Percentiles rank a stretch among this genome's conserved stretches.
phyloP scores from a whole-genome alignment of 164 flowering plant species.

The grape (Vitis vinifera) region DNA sequence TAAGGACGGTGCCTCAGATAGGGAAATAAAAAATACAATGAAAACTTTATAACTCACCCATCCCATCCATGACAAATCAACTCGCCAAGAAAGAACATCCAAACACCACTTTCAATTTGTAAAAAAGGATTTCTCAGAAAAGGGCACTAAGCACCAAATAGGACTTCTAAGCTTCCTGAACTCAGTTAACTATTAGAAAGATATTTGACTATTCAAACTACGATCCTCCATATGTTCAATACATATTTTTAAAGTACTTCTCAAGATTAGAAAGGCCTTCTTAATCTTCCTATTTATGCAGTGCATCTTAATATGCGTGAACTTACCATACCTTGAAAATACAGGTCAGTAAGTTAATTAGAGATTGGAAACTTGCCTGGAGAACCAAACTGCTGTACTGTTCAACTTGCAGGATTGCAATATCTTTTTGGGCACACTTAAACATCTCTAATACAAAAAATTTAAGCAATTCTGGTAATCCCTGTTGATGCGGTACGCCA shows the following conservation, averaged over 20 bases:
- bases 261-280: not conserved
- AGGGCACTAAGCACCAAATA: too few relatives aligned
- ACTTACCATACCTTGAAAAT: too few relatives aligned
- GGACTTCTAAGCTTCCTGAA: not conserved
- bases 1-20: too few relatives aligned
- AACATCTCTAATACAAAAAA: conserved; percentile 60
- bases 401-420: conserved; percentile 49
- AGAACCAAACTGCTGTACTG: conserved; percentile 79
- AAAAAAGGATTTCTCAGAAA: too few relatives aligned
- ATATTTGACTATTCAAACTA: too few relatives aligned
- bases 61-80: not conserved
- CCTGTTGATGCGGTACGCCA: conserved; percentile 28
- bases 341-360: not conserved
- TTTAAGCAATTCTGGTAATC: conserved; percentile 64
- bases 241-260: not conserved
- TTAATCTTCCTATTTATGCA: not conserved
- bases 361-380: conserved; percentile 54
- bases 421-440: conserved; percentile 37
- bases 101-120: too few relatives aligned
- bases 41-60: not conserved
- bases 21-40: not conserved
- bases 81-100: not conserved
- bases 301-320: not conserved
- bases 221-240: too few relatives aligned
- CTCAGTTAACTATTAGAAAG: too few relatives aligned